Percentiles rank a stretch among this genome's conserved stretches.
These are phyloP conservation scores for Lentinula boryana DNA, from an alignment of 768 basidiomycete genomes.

Conservation along the genomic window DNA sequence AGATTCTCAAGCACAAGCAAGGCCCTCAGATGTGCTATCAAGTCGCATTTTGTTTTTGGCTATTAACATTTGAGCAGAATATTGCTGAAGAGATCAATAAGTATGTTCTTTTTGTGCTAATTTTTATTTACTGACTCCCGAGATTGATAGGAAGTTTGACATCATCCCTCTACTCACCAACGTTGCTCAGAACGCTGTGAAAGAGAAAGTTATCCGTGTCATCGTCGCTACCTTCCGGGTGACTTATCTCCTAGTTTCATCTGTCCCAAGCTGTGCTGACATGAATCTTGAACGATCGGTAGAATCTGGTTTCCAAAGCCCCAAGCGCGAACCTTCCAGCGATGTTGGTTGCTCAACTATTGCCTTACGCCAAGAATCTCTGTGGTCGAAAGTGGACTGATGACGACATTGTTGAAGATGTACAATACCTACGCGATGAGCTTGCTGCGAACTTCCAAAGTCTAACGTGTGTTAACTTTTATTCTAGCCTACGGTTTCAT, in stretches of 20 bases:
- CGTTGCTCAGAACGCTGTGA: conserved; percentile 83
- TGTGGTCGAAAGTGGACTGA: conserved; percentile 86
- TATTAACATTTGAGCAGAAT: conserved; percentile 84
- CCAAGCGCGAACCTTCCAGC: conserved; percentile 85
- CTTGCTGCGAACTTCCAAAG: conserved; percentile 82
- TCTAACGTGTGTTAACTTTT: conserved; percentile 60
- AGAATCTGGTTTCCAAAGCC: conserved; percentile 90
- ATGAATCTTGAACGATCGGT: conserved; percentile 8
- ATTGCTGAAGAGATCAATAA: conserved; percentile 84
- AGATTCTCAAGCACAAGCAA: conserved; percentile 74
- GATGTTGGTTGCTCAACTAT: conserved; percentile 83
- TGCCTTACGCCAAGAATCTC: conserved; percentile 84
- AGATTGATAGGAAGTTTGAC: conserved; percentile 67
- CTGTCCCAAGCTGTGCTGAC: neutral
- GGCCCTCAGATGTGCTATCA: conserved; percentile 96
- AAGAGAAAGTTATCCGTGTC: conserved; percentile 95
- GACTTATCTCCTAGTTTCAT: conserved; percentile 10
- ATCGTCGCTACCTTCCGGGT: conserved; percentile 90
- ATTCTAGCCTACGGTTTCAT: neutral
- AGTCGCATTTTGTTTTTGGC: conserved; percentile 89
- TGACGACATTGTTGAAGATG: conserved; percentile 91
- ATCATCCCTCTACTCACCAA: conserved; percentile 80
- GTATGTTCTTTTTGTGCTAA: conserved; percentile 36
- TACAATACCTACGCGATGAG: conserved; percentile 82
- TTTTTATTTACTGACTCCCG: neutral